These are phyloP conservation scores for Pinguiococcus pyrenoidosus DNA, from an alignment of 108 stramenopile species.

Conservation along the genomic window DNA sequence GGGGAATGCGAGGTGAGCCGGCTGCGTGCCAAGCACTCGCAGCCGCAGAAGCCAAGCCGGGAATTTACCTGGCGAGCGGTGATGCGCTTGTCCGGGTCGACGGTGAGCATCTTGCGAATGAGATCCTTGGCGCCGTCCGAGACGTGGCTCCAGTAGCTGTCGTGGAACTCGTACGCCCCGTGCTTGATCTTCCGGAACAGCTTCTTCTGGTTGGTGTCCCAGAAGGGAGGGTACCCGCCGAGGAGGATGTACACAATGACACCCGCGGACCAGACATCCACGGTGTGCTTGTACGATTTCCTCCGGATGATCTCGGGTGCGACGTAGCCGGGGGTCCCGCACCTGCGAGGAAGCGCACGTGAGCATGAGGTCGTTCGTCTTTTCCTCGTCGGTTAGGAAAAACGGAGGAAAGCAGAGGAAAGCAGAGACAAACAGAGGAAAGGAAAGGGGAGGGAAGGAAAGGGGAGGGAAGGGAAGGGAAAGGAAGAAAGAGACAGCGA, in stretches of 20 bases:
- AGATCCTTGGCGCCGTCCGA: slow-evolving; percentile 36
- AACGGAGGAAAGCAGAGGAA: too few species aligned
- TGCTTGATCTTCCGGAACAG: slow-evolving; percentile 31
- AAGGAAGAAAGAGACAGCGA: background rate
- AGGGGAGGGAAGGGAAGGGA: background rate
- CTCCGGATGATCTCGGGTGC: slow-evolving; percentile 11
- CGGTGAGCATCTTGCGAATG: slow-evolving; percentile 28
- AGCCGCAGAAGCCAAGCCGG: too few species aligned
- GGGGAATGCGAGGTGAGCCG: too few species aligned
- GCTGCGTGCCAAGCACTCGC: too few species aligned
- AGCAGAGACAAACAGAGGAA: too few species aligned
- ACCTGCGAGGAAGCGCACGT: too few species aligned
- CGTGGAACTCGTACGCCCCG: slow-evolving; percentile 34
- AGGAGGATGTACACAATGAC: slow-evolving; percentile 93
- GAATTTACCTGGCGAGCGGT: slow-evolving; percentile 29
- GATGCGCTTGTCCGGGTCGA: slow-evolving; percentile 29
- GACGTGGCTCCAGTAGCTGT: slow-evolving; percentile 31
- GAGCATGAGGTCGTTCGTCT: too few species aligned
- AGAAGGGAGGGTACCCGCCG: slow-evolving; percentile 58
- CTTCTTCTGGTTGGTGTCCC: background rate
- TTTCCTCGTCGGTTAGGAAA: too few species aligned
- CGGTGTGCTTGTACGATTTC: slow-evolving; percentile 20
- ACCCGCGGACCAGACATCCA: slow-evolving; percentile 92
- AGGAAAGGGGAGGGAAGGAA: slow-evolving; percentile 8
- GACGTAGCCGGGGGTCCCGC: slow-evolving; percentile 5